Base-by-base conservation (phyloP, 352 stramenopile genomes). In the Synura sp. region DNA sequence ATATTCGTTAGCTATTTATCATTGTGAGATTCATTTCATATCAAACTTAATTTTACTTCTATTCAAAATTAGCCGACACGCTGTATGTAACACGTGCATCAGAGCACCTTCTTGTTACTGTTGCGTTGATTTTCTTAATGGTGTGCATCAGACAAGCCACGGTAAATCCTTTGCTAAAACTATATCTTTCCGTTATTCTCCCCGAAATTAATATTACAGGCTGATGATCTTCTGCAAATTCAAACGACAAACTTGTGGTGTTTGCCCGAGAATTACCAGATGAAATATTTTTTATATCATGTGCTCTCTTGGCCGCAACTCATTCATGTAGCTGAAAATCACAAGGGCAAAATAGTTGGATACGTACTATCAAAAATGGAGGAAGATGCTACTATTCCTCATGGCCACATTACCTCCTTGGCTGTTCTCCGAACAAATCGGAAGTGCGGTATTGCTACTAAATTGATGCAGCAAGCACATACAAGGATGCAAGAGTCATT, bases 221-320 rank as follows among this genome's bases (percentile, higher is more conserved):
- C 91, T 38, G 84, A 92, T 71, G 96, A 99, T 87, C 86, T 99
- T 60, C 82, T 99, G 33, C 90, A 98, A 83, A 98, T 99, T 89
- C 95, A 99, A 85, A 98, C 94, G 69, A 95, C 94, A 70, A 99
- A 99, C 85, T 86, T 99, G 35, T 98, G 94, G 93, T 99, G 96
- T 87, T 88, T 99, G 60, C 97, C 97, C 0, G 97, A 99, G 84
- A 99, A 99, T 78, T 99, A 99, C 85, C 93, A 98, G 87, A 97
- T 98, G 90, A 98, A 99, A 85, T 99, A 99, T 86, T 99, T 99
- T 86, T 97, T 98, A 80, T 99, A 99, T 89, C 96, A 99, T 85
- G 91, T 99, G 80, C 91, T 99, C 77, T 94, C 93, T 75, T 99
- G 97, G 96, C 97, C 97, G 36, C 95, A 99, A 84, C 88, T 99